Conservation (phyloP, 108 stramenopile species). For the Stephanodiscus triporus region DNA sequence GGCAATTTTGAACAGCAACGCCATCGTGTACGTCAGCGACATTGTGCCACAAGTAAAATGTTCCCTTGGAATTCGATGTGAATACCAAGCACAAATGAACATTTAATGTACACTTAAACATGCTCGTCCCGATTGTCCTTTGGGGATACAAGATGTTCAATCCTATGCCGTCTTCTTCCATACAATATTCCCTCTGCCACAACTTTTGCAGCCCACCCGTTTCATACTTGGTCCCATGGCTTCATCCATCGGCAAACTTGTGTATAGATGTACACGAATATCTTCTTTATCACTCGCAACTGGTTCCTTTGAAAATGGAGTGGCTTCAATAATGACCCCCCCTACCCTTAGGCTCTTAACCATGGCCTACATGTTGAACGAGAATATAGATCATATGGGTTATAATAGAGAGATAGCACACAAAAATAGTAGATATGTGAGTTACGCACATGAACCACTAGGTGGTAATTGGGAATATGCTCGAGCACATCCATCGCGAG, state of each 20-base stretch:
- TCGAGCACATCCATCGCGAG: conserved; percentile 22
- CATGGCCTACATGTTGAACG: conserved; percentile 9
- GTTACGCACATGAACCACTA: not conserved
- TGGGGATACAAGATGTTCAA: not conserved
- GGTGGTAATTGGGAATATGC: conserved; percentile 27
- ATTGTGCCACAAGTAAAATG: too few species aligned
- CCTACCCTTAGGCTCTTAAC: conserved; percentile 10
- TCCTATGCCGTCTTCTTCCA: not conserved
- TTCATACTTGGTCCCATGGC: conserved; percentile 24
- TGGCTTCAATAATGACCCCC: conserved; percentile 20
- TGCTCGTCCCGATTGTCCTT: not conserved
- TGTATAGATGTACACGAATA: conserved; percentile 13
- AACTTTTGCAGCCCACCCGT: not conserved
- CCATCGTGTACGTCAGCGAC: too few species aligned
- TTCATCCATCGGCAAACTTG: conserved; percentile 2
- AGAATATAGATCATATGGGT: too few species aligned
- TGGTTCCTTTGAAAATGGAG: conserved; percentile 21
- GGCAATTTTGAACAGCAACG: too few species aligned
- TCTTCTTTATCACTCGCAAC: conserved; percentile 1
- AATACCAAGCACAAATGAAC: too few species aligned
- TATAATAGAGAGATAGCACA: too few species aligned
- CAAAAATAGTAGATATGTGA: too few species aligned
- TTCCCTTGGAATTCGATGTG: too few species aligned
- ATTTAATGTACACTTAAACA: too few species aligned
- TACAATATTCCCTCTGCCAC: not conserved